Evolutionary conservation across 441 rosid species (phyloP), one percentile per base, ranked within the genome.

Genomic region (Pelargonium myrrhifolium): DNA sequence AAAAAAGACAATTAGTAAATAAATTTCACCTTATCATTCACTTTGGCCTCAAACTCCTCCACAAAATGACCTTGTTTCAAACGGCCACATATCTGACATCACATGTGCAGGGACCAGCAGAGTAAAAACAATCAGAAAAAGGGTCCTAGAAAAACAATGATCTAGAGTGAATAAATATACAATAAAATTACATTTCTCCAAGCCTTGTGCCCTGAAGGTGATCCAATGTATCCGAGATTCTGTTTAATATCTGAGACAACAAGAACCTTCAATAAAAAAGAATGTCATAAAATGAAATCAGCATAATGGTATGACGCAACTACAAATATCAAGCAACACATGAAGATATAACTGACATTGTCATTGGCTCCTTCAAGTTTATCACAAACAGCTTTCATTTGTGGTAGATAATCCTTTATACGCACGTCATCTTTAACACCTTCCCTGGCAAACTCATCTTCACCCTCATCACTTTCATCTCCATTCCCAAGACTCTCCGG

Each of bases 331-430:
- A 22, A 21, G 31, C n/a, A 58, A 26, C 12, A 21, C 31, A 18
- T 56, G 62, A 56, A 56, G 31, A 58, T 21, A 58, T 64, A 51
- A 68, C 73, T 70, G 61, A 92, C 97, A 91, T 87, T 89, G 64
- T 85, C 90, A 66, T 84, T 84, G 58, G 90, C 91, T 71, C 82
- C 85, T 77, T 88, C 89, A 75, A 94, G 97, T 73, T 80, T 87
- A 79, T 90, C 88, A 80, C 93, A 92, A 56, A 90, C 70, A 45
- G 90, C 93, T 83, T 74, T 79, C 96, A 92, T 87, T 51, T 92
- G 93, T 6, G 97, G 94, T 64, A 84, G 72, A 80, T 77, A 87
- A 82, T 94, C 99, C 78, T 80, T 90, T 53, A 88, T 79, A 3
- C 77, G 84, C 69, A 91, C 82, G 67, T 87, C 86, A 68, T 91